Percentiles rank a stretch among this genome's conserved stretches.
Conservation (phyloP, 768 basidiomycete genomes). For the Rhizopogon vinicolor region DNA sequence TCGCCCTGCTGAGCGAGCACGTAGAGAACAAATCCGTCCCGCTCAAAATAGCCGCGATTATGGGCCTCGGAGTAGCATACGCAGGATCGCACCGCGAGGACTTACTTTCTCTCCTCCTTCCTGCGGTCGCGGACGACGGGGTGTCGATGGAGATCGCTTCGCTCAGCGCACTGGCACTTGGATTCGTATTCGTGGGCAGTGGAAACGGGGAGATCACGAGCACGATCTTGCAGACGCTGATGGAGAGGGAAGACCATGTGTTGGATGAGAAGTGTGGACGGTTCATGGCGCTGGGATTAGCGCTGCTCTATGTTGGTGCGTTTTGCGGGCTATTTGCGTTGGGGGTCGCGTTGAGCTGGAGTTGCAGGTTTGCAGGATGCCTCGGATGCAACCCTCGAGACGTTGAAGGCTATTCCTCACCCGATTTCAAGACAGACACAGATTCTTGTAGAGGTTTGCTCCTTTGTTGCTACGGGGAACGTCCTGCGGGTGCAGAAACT, state of each 20-base stretch:
- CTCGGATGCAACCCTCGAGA: slow-evolving; percentile 91
- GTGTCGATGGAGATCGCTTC: slow-evolving; percentile 87
- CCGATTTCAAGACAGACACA: slow-evolving; percentile 88
- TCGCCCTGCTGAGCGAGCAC: slow-evolving; percentile 88
- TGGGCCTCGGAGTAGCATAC: slow-evolving; percentile 92
- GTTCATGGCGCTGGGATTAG: slow-evolving; percentile 87
- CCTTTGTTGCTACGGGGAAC: slow-evolving; percentile 93
- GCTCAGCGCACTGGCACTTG: slow-evolving; percentile 82
- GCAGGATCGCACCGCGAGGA: slow-evolving; percentile 92
- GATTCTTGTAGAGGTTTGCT: slow-evolving; percentile 89
- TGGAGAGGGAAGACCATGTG: slow-evolving; percentile 74
- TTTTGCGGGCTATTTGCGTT: slow-evolving; percentile 2
- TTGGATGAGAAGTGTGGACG: slow-evolving; percentile 92
- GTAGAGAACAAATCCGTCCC: slow-evolving; percentile 82
- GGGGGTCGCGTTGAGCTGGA: slow-evolving; percentile 6
- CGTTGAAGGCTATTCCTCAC: slow-evolving; percentile 89
- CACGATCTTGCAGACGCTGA: slow-evolving; percentile 85
- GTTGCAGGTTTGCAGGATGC: slow-evolving; percentile 80
- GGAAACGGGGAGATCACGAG: slow-evolving; percentile 90
- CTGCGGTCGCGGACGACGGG: slow-evolving; percentile 75
- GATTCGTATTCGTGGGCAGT: slow-evolving; percentile 94
- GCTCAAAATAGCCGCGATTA: slow-evolving; percentile 83
- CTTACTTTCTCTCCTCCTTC: slow-evolving; percentile 70
- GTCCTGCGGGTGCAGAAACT: slow-evolving; percentile 90
- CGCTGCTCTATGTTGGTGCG: slow-evolving; percentile 85